A percentile compares a stretch with the other conserved stretches of the same genome.
Conservation (phyloP, 768 basidiomycete species). For the Nevesoporus exiguus region DNA sequence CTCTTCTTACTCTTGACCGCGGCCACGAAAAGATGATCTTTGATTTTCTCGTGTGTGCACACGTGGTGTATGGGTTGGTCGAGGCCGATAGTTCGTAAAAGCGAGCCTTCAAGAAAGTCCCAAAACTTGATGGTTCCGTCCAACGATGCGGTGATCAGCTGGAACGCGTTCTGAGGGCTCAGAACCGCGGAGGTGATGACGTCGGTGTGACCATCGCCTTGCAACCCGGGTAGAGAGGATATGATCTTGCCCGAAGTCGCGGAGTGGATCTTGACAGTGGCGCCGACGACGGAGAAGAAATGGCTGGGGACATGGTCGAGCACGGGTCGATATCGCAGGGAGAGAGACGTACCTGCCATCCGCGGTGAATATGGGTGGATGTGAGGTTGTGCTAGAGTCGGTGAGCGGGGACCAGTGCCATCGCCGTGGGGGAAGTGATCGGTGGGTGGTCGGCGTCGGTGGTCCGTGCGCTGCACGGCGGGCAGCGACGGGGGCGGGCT, state of each 20-base stretch:
- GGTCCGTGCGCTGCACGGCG: conserved; percentile 20
- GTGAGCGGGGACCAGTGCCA: conserved; percentile 70
- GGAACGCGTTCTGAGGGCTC: conserved; percentile 84
- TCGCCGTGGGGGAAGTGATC: conserved; percentile 11
- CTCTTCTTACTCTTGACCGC: conserved; percentile 51
- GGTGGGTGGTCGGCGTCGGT: conserved; percentile 2
- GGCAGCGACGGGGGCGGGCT: conserved; percentile 34
- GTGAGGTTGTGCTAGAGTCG: conserved; percentile 59
- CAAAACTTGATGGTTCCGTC: conserved; percentile 87
- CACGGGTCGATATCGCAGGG: conserved; percentile 9
- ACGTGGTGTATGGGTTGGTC: conserved; percentile 67
- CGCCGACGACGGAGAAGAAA: conserved; percentile 84
- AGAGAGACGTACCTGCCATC: conserved; percentile 69
- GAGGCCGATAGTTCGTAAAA: conserved; percentile 72
- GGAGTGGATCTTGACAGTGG: conserved; percentile 84
- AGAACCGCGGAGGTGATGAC: conserved; percentile 71
- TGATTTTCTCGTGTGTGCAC: conserved; percentile 66
- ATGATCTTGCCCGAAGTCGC: conserved; percentile 72
- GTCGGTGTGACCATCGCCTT: conserved; percentile 39
- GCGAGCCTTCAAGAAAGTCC: conserved; percentile 85
- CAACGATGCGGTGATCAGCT: conserved; percentile 80
- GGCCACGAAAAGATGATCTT: conserved; percentile 68
- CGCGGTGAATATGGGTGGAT: conserved; percentile 78
- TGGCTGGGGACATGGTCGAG: conserved; percentile 49
- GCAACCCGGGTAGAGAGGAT: conserved; percentile 69